phyloP scores from a whole-genome alignment of 1,284 basidiomycete species.

The Naganishia sp. region DNA sequence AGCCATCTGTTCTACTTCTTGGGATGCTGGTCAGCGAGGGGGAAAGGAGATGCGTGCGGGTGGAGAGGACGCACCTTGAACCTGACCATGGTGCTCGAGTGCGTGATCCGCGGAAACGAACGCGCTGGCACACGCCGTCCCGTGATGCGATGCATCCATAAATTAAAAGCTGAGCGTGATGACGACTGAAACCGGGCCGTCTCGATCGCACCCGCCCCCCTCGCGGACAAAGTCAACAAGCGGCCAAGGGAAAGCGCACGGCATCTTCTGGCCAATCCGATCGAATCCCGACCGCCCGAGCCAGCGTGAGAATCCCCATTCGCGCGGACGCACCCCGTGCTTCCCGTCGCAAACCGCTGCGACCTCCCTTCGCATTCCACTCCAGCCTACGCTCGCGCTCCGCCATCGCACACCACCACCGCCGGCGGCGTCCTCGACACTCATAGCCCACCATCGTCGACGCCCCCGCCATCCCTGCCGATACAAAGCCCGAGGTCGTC shows the following conservation, averaged over 20 bases:
- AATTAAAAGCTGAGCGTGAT: background rate
- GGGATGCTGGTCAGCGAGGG: constrained; percentile 12
- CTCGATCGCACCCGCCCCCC: background rate
- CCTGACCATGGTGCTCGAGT: constrained; percentile 58
- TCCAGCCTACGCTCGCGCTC: constrained; percentile 4
- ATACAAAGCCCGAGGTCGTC: constrained; percentile 15
- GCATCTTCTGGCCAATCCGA: background rate
- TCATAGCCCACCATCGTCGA: background rate
- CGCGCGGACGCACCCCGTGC: too few relatives aligned
- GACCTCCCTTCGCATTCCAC: background rate
- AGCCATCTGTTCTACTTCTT: constrained; percentile 69
- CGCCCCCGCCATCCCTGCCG: background rate
- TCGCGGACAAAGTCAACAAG: constrained; percentile 3
- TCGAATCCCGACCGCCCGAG: background rate
- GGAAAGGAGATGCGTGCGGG: background rate
- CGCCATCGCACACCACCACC: constrained; percentile 7
- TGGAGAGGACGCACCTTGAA: constrained; percentile 59
- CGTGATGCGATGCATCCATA: too few relatives aligned
- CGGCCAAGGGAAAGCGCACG: constrained; percentile 1
- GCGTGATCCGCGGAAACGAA: too few relatives aligned
- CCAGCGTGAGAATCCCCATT: constrained; percentile 22
- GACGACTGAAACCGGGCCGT: constrained; percentile 3
- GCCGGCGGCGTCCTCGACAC: background rate
- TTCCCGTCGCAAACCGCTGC: constrained; percentile 5
- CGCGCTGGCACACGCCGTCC: too few relatives aligned